Conservation (phyloP, 169 alveolate species). For the Plasmodium billcollinsi region DNA sequence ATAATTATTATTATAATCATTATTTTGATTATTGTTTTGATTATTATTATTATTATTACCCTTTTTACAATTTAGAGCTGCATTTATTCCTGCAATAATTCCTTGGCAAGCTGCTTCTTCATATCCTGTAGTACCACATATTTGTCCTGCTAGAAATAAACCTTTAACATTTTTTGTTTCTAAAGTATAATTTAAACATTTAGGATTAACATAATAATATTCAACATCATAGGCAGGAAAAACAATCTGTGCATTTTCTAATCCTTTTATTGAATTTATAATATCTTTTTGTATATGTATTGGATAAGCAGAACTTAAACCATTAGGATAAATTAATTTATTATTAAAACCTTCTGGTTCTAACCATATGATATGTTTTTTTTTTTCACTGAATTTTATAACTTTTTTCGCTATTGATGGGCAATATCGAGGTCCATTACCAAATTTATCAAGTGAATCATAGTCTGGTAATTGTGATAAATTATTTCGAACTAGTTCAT, state of each 20-base stretch:
- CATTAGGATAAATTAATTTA: constrained; percentile 92
- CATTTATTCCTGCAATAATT: constrained; percentile 93
- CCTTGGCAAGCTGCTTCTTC: constrained; percentile 96
- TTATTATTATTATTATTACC: constrained; percentile 1
- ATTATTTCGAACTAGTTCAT: constrained; percentile 82
- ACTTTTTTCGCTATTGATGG: constrained; percentile 92
- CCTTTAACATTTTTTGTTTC: constrained; percentile 87
- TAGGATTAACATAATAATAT: constrained; percentile 90
- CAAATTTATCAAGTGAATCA: constrained; percentile 86
- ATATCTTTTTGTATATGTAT: constrained; percentile 85
- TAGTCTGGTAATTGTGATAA: constrained; percentile 84
- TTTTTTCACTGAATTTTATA: constrained; percentile 85
- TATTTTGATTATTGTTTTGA: no score
- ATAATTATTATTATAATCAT: no score
- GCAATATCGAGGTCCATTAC: constrained; percentile 95
- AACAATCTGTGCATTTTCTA: constrained; percentile 88
- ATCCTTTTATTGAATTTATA: constrained; percentile 82
- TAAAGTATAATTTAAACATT: constrained; percentile 85
- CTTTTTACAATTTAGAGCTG: constrained; percentile 85
- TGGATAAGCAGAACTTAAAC: constrained; percentile 93
- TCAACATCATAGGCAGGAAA: constrained; percentile 94
- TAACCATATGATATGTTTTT: constrained; percentile 93
- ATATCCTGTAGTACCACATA: constrained; percentile 96
- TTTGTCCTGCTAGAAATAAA: constrained; percentile 93
- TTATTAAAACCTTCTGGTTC: constrained; percentile 93